Evolutionary conservation across 164 flowering plant species (phyloP).

Genomic region (Cinnamomum micranthum): DNA sequence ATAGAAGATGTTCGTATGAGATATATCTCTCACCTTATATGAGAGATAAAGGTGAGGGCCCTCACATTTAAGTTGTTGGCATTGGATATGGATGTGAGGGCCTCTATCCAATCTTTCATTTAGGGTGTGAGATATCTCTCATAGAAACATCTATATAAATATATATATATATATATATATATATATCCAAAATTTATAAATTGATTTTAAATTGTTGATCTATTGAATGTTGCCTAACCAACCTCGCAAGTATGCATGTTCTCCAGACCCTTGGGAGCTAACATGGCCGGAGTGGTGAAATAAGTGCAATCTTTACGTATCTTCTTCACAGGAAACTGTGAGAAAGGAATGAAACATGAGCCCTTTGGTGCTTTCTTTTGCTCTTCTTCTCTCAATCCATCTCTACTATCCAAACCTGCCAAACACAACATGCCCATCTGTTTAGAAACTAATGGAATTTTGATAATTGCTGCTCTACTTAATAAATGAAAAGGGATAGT

Average conservation of each 20-base stretch:
- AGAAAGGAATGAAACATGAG: slow-evolving; percentile 43
- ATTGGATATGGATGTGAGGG: no score
- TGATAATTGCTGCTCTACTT: background rate
- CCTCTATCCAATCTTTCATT: no score
- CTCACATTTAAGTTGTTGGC: no score
- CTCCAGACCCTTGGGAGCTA: slow-evolving; percentile 37
- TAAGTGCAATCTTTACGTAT: slow-evolving; percentile 50
- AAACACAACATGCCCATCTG: background rate
- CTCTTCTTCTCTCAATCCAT: slow-evolving; percentile 37
- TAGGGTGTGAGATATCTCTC: no score
- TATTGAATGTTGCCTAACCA: slow-evolving; percentile 1
- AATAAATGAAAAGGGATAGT: background rate
- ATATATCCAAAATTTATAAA: no score
- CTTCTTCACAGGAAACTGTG: slow-evolving; percentile 39
- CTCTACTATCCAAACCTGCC: slow-evolving; percentile 53
- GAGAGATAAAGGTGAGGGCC: no score
- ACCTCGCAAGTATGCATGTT: slow-evolving; percentile 82
- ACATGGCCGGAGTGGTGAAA: slow-evolving; percentile 53
- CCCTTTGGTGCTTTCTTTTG: slow-evolving; percentile 43
- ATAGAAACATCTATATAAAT: no score
- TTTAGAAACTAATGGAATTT: background rate
- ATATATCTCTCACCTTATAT: no score
- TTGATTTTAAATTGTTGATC: no score
- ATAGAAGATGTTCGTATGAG: no score
- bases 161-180: no score